Conservation (phyloP, 2,329 filamentous ascomycete species). For the Atkinsonella hypoxylon region DNA sequence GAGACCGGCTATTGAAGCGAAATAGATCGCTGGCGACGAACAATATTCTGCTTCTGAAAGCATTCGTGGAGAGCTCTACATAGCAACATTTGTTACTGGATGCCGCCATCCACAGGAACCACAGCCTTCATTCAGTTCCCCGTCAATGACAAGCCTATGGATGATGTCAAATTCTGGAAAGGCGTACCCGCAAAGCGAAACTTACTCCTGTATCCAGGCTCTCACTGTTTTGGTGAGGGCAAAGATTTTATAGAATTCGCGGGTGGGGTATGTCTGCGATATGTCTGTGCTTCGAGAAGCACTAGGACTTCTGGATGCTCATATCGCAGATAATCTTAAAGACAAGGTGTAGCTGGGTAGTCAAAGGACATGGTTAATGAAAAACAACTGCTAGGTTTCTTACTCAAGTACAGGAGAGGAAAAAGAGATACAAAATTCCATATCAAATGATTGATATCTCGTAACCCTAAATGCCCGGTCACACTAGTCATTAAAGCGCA, state of each 20-base stretch:
- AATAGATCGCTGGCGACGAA: constrained; percentile 23
- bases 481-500: no score
- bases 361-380: no score
- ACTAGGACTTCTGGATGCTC: constrained; percentile 36
- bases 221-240: constrained; percentile 56
- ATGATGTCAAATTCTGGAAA: constrained; percentile 62
- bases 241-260: constrained; percentile 60
- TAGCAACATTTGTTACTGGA: neutral
- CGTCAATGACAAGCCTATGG: constrained; percentile 46
- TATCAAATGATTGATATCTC: no score
- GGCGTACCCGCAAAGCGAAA: constrained; percentile 56
- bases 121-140: constrained; percentile 66
- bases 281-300: constrained; percentile 36
- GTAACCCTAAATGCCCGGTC: no score
- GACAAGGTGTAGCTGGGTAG: neutral
- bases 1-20: constrained; percentile 34
- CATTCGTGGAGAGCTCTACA: constrained; percentile 1
- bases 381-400: no score
- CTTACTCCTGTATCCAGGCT: constrained; percentile 64
- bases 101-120: neutral
- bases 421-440: no score
- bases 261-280: constrained; percentile 60
- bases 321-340: constrained; percentile 17
- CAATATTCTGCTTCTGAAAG: constrained; percentile 1
- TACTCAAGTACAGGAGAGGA: no score